Base-by-base conservation (phyloP, 2,329 filamentous ascomycete species). In the Penicillium griseofulvum region DNA sequence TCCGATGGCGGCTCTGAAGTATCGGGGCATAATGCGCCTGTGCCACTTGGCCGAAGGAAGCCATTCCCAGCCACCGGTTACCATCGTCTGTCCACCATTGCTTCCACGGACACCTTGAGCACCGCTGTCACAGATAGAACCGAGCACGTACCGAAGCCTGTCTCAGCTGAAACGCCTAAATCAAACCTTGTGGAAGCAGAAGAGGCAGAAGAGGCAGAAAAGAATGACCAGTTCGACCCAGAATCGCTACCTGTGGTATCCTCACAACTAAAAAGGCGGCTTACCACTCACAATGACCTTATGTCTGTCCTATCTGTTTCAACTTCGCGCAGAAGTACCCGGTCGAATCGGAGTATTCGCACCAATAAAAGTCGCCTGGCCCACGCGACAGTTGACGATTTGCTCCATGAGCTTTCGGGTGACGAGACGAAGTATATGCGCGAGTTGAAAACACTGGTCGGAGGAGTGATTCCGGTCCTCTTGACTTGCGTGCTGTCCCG, bases 381-480 rank as follows among this genome's bases (percentile, higher is more conserved):
- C 29, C 85, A 82, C 53, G 85, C 88, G 38, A 92, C 87, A 1
- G 80, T 91, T 11, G 80, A 84, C 22, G 91, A 93, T 60, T 78
- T 97, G 19, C 82, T 97, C 71, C 81, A 82, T 49, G 91, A 96
- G 68, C 86, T 99, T 59, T 80, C 84, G 11, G 83, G 88, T 5
- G 94, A 97, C 64, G 94, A 99, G 73, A 78, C 83, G 42, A 88
- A 94, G 63, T 99, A 97, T 69, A 87, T 88, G 74, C 84, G 92
- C 52, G 94, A 99, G 73, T 81, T 99, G 31, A 91, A 91, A 68
- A 97, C 94, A 0, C 76, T 99, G 31, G 92, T 97, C 8, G 92
- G 96, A 65, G 94, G 94, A 53, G 93, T 99, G 22, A 90, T 99
- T 53, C 94, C 94, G 0, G 93, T 97, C 2, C 81, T 99, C 2